A percentile compares a stretch with the other conserved stretches of the same genome.
phyloP scores from a whole-genome alignment of 345 rosid species.

The Bruguiera parviflora region DNA sequence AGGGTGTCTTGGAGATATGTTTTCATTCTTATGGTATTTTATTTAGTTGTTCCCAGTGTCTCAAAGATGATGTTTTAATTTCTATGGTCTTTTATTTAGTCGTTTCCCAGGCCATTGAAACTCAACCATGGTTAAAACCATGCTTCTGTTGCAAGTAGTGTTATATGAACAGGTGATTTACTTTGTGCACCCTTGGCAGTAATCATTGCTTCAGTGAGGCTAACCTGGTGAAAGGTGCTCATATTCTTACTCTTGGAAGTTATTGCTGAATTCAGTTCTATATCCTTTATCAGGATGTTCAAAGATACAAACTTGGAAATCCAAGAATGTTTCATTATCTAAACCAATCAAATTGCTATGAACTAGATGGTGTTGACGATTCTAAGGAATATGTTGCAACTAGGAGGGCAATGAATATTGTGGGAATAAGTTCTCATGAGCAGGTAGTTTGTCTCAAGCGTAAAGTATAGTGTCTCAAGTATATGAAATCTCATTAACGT shows the following conservation, averaged over 20 bases:
- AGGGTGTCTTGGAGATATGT: no score
- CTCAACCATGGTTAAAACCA: neutral
- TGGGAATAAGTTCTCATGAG: conserved; percentile 79
- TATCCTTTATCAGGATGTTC: conserved; percentile 58
- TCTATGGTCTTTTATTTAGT: no score
- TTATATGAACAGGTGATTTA: neutral
- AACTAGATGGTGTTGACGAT: conserved; percentile 75
- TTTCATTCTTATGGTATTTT: no score
- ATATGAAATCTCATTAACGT: conserved; percentile 8
- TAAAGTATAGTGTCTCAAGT: conserved; percentile 5
- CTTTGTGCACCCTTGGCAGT: neutral
- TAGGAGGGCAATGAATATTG: conserved; percentile 90
- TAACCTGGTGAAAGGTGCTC: conserved; percentile 6
- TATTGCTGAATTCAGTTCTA: neutral
- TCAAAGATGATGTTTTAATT: no score
- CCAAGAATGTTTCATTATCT: conserved; percentile 90
- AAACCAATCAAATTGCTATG: conserved; percentile 89
- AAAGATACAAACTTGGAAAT: conserved; percentile 71
- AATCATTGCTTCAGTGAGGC: neutral
- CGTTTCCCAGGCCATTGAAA: neutral
- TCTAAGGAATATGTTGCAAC: conserved; percentile 79
- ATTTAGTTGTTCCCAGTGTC: no score
- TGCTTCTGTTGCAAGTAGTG: neutral
- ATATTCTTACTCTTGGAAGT: conserved; percentile 3
- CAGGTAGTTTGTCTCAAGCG: conserved; percentile 47